Evolutionary conservation across 73 alveolate species (phyloP), one percentile per base, ranked within the genome.

Genomic region (Breviolum minutum): DNA sequence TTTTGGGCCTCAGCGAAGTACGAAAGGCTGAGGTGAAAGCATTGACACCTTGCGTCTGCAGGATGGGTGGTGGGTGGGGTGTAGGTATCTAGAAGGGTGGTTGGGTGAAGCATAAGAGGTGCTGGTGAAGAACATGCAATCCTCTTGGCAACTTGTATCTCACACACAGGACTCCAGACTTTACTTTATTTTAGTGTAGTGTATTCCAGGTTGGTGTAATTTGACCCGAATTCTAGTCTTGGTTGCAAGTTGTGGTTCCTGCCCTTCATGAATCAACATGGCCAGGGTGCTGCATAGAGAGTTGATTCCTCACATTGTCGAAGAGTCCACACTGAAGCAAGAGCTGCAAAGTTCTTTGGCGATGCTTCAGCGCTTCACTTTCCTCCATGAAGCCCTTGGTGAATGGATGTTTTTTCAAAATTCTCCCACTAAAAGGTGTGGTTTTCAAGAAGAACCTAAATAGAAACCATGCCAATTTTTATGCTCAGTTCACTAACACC

Each of bases 21-120:
- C 97, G 97, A 24, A 90, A 90, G 88, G 73, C 87, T 29, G 95
- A 27, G 83, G 95, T 88, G 71, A 88, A 88, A 22, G 95, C 85
- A 7, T 16, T 63, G 85, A 88, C 95, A 3, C 84, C 95, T 32
- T 66, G 95, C 71, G 69, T 88, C 6, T 88, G 95, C 95, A 88
- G 95, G 95, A 63, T 29, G 32, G 30, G 95, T 6, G 26, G 30
- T 64, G 12, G 14, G 60, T 19, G 48, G 94, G 94, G 24, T 79
- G 30, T 79, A 26, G 54, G 64, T 11, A 16, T 27, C 54, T 24
- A 24, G 19, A 40, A 40, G 54, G 54, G 19, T 69, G 4, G 79
- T 16, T 16, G 79, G 27, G 79, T 69, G 19, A n/a, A n/a, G n/a
- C n/a, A n/a, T n/a, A n/a, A n/a, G n/a, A n/a, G 27, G 79, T 69